Evolutionary conservation across 345 rosid species (phyloP), one percentile per base, ranked within the genome.

Genomic region (Pelargonium nanum): DNA sequence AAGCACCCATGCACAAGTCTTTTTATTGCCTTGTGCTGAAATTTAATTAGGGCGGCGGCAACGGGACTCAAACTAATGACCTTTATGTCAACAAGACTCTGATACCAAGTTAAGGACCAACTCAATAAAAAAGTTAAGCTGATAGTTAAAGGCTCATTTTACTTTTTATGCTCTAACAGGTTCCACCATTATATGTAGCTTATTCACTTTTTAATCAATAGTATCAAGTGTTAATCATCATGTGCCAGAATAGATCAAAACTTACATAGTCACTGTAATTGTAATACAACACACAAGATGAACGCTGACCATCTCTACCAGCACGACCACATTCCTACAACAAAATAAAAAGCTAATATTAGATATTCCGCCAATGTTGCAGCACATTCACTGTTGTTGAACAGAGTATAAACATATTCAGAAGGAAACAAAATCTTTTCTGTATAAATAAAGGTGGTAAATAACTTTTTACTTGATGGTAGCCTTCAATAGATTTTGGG

Each of bases 401-500:
- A 56, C 56, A n/a, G 6, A 10, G 10, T 2, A 54, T 22, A 2
- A 1, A 25, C 58, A 59, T 54, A 53, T 65, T 55, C 53, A 30
- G 28, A 26, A 56, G 26, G 24, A 0, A 61, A n/a, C n/a, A n/a
- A n/a, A 45, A 51, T 50, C 66, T 26, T 26, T 17, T 19, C 57
- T 1, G 48, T 56, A 52, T 24, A 58, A 63, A 51, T 15, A 53
- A 34, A 25, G 32, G 58, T 26, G n/a, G 12, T 7, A 4, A 26
- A 32, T 24, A 56, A 56, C 24, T 34, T 34, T 34, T 55, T 74
- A 93, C 99, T 91, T 93, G 99, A 78, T 93, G 97, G 75, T 93
- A 93, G 69, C 99, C 99, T 81, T 93, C 99, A 67, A 93, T 87
- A 30, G 99, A 93, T 73, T 93, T 93, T 45, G 99, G 99, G 53